phyloP scores from a whole-genome alignment of 2,329 filamentous ascomycete genomes.

The Stylonectria norvegica region DNA sequence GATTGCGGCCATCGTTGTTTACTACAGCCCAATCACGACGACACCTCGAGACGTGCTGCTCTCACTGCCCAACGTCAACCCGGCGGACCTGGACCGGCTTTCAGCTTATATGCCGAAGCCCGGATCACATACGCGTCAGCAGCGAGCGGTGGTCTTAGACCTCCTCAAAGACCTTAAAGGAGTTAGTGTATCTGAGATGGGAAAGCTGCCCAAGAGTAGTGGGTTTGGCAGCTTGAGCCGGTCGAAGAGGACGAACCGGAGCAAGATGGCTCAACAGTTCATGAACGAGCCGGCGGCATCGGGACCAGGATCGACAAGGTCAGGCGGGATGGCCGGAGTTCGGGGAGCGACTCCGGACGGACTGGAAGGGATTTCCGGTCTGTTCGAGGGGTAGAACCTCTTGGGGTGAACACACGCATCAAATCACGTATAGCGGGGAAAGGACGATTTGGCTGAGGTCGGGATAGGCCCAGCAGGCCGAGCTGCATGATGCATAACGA shows the following conservation, averaged over 20 bases:
- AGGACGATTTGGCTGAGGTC: too few species aligned
- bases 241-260: constrained; percentile 29
- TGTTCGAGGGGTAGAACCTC: constrained; percentile 44
- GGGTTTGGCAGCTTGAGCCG: constrained; percentile 31
- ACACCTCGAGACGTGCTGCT: constrained; percentile 76
- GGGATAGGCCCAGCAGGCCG: too few species aligned
- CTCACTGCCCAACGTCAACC: constrained; percentile 72
- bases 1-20: constrained; percentile 79
- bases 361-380: constrained; percentile 52
- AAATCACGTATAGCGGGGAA: not conserved
- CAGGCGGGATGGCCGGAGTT: constrained; percentile 24
- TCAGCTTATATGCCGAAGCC: constrained; percentile 59
- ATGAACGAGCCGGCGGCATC: constrained; percentile 51
- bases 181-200: constrained; percentile 89
- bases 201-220: constrained; percentile 65
- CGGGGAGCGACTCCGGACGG: constrained; percentile 46
- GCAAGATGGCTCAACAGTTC: constrained; percentile 62
- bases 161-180: constrained; percentile 83
- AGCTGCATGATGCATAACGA: too few species aligned
- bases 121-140: constrained; percentile 64
- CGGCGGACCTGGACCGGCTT: constrained; percentile 62
- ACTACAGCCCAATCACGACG: constrained; percentile 65
- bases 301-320: constrained; percentile 28
- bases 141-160: constrained; percentile 78
- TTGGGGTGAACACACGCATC: too few species aligned